Base-by-base conservation (phyloP, 2,329 filamentous ascomycete genomes). In the Fusarium oligoseptatum region DNA sequence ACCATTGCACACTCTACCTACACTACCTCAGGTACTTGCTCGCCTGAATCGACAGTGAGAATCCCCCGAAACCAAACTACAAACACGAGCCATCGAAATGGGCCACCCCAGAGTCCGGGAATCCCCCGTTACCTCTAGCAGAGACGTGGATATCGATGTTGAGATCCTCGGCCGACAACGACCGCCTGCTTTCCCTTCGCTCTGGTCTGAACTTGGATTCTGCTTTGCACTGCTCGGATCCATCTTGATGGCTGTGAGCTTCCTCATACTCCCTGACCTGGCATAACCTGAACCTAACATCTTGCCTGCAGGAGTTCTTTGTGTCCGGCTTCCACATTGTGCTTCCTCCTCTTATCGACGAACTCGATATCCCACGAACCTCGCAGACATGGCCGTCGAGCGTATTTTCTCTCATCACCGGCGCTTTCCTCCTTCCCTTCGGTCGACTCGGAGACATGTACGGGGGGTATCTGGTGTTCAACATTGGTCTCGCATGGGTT, bases 361-460 rank as follows among this genome's bases (percentile, higher is more conserved):
- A 60, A 9, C 63, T 69, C 22, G 32, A 52, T 11, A 66, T 69
- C 14, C 50, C 67, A 4, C 37, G 36, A 48, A 29, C 39, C 6
- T 37, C 67, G 8, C 32, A 39, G 29, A 62, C 39, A 6, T 69
- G 63, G 63, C 67, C 63, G 9, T 61, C 67, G 0, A 60, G 50
- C 15, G 63, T 58, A 2, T 61, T 66, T 29, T 66, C 63, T 9
- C 50, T 91, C 75, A 84, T 87, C 5, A 84, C 87, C 1, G 87
- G 86, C 20, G 82, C 85, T 4, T 85, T 90, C 3, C 86, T 94
- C 3, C 90, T 93, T 65, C 86, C 92, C 1, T 86, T 87, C 56
- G 92, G 93, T 2, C 87, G 89, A 6, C 79, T 90, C 5, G 87
- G 87, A 66, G 90, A 92, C 77, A 89, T 90, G 76, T 88, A 90